These are phyloP conservation scores for Blumeria hordei DNA, from an alignment of 2,329 filamentous ascomycete species.

Conservation along the genomic window DNA sequence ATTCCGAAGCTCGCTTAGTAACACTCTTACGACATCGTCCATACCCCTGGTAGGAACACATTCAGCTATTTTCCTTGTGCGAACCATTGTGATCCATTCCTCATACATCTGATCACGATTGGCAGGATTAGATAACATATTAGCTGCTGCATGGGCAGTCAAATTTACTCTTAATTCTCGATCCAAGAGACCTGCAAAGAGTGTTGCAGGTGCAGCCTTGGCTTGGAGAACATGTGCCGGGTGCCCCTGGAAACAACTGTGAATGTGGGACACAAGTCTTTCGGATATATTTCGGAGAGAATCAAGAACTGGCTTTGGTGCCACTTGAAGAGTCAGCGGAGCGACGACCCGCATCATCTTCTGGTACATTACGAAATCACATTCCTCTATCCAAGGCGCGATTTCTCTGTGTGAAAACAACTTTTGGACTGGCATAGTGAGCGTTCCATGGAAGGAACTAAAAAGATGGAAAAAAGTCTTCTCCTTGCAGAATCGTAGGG, in stretches of 20 bases:
- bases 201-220: constrained; percentile 65
- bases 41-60: constrained; percentile 36
- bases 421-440: constrained; percentile 92
- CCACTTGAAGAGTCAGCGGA: constrained; percentile 70
- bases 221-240: constrained; percentile 68
- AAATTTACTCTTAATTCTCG: constrained; percentile 79
- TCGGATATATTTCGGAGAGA: constrained; percentile 73
- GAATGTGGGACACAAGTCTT: constrained; percentile 56
- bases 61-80: constrained; percentile 36
- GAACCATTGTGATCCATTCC: constrained; percentile 55
- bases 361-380: constrained; percentile 87
- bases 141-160: constrained; percentile 79
- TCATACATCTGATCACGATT: constrained; percentile 90
- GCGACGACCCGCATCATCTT: constrained; percentile 87
- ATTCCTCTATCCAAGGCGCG: constrained; percentile 83
- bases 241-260: constrained; percentile 62
- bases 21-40: constrained; percentile 38
- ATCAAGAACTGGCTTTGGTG: constrained; percentile 68
- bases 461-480: constrained; percentile 92
- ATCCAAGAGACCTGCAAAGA: constrained; percentile 70
- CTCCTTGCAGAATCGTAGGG: constrained; percentile 86
- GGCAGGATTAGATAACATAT: constrained; percentile 69
- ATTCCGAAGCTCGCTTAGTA: constrained; percentile 42
- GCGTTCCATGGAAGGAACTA: constrained; percentile 81
- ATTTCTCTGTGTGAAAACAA: constrained; percentile 60